Evolutionary conservation across 257 asterid species (phyloP).

Genomic region (Galeopsis tetrahit): DNA sequence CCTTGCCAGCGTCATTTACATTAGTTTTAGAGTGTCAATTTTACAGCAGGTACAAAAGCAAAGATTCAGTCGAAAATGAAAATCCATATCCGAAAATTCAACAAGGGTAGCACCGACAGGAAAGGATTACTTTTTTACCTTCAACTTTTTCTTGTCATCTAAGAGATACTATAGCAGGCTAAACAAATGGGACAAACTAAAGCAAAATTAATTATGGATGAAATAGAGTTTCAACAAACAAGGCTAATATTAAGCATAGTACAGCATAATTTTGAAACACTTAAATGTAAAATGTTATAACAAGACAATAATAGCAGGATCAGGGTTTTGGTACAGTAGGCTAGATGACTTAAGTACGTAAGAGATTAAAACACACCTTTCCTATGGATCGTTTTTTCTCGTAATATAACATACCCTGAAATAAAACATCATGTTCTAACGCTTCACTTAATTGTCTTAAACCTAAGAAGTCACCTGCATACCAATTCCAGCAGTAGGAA

Average conservation of each 20-base stretch:
- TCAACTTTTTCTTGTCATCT: background rate
- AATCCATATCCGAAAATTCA: background rate
- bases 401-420: background rate
- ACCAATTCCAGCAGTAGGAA: background rate
- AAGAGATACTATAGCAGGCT: slow-evolving; percentile 3
- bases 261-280: background rate
- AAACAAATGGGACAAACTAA: background rate
- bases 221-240: background rate
- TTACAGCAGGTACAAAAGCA: background rate
- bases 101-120: background rate
- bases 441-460: background rate
- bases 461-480: background rate
- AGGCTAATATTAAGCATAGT: background rate
- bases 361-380: background rate
- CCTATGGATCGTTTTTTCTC: background rate
- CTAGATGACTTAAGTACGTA: background rate
- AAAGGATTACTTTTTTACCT: background rate
- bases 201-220: background rate
- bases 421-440: slow-evolving; percentile 1
- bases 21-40: background rate
- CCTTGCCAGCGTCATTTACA: background rate
- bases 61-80: background rate
- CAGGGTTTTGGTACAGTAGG: background rate
- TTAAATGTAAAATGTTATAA: background rate
- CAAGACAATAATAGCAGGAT: background rate